phyloP scores from a whole-genome alignment of 1,284 basidiomycete species.

The Cutaneotrichosporon spelunceum region DNA sequence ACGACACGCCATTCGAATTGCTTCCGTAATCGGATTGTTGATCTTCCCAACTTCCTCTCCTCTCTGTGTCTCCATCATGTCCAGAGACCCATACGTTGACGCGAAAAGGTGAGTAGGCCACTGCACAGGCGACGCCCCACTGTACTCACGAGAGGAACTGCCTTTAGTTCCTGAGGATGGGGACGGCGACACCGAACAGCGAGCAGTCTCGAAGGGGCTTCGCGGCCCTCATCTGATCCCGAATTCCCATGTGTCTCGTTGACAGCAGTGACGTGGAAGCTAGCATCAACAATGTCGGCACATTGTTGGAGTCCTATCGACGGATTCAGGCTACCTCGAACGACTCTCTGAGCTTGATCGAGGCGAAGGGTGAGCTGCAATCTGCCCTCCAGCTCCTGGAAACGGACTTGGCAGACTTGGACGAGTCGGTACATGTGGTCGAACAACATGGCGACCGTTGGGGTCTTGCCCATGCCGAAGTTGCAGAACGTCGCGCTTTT shows the following conservation, averaged over 20 bases:
- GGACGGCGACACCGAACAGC: neutral
- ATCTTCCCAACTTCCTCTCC: neutral
- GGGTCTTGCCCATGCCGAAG: conserved; percentile 70
- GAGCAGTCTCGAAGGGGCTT: neutral
- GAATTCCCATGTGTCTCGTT: neutral
- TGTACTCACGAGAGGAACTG: neutral
- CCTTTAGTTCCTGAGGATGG: neutral
- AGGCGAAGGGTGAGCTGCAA: conserved; percentile 59
- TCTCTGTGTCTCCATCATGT: conserved; percentile 27
- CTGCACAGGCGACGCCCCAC: neutral
- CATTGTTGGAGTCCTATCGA: conserved; percentile 32
- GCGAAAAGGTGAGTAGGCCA: conserved; percentile 36
- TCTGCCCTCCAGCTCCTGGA: conserved; percentile 71
- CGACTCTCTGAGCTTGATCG: conserved; percentile 12
- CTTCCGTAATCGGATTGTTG: conserved; percentile 1
- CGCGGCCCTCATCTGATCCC: neutral
- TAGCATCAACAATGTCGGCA: conserved; percentile 32
- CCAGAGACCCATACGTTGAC: conserved; percentile 46
- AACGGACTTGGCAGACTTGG: conserved; percentile 79
- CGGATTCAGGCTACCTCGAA: conserved; percentile 20
- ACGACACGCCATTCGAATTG: neutral
- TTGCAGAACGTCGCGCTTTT: conserved; percentile 67
- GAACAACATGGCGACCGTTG: conserved; percentile 76
- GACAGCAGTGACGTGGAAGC: conserved; percentile 41
- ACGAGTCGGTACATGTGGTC: conserved; percentile 83